Evolutionary conservation across 2,329 filamentous ascomycete species (phyloP), one percentile per base, ranked within the genome.

Genomic region (Parascedosporium putredinis): DNA sequence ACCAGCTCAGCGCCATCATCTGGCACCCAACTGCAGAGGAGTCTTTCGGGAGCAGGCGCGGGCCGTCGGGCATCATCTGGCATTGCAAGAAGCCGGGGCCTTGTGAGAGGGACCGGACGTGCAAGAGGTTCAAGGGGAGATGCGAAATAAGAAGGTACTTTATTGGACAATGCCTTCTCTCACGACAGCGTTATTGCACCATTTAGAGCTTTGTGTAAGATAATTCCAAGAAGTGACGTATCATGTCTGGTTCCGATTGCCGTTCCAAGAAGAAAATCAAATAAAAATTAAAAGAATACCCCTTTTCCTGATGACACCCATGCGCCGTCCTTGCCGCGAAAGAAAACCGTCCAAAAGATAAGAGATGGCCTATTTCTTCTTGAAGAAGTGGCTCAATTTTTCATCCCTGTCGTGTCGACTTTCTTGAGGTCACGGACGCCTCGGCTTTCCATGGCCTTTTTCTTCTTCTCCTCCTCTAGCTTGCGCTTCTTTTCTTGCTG

Each of bases 361-460:
- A n/a, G n/a, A n/a, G n/a, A n/a, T 31, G n/a, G 38, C 20, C 57
- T 53, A 61, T 54, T 77, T 78, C 68, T 91, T 94, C 53, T 81
- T 81, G 65, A 98, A 98, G 68, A 98, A 98, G 54, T 83, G 79
- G 62, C 87, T 95, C 78, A 98, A 78, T 72, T 97, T 98, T 76
- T 93, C 93, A 98, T 98, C 1, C 93, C 93, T 20, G 69, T 79
- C 0, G 85, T 90, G 67, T 97, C 86, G 45, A 90, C 91, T 69
- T 97, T 98, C 64, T 86, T 86, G 60, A 98, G 64, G 45, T 90
- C 78, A 62, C 82, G 83, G 1, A 96, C 80, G 0, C 81, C 90
- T 24, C 81, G 75, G 54, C 86, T 93, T 67, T 87, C 78, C 22
- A 71, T 73, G 2, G 78, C 79, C 68, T 94, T 90, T 64, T 80